Evolutionary conservation across 2,329 filamentous ascomycete genomes (phyloP), one percentile per base, ranked within the genome.

Genomic region (Blastomyces emzantsi): DNA sequence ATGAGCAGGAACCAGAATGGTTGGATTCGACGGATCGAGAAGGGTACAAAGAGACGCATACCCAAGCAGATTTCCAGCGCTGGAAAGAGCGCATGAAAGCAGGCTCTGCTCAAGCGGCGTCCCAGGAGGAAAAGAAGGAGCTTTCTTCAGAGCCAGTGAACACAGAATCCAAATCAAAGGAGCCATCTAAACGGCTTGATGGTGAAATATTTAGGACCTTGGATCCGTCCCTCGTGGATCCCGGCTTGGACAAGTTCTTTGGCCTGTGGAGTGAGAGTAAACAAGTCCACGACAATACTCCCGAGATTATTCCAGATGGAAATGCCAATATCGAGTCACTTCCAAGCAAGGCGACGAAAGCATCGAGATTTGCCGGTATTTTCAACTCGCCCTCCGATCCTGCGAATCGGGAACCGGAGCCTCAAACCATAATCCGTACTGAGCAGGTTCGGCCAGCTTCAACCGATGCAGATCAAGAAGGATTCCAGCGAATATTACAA

Each of bases 1-100:
- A 83, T 67, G 91, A 95, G 72, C 87, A 90, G 67, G 90, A 96
- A 60, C 92, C 93, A 5, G 92, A 96, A 75, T 96, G 92, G 93
- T 82, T 96, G 75, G 91, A 95, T 72, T 83, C 87, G 64, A 85
- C 86, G 19, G 82, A 81, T 55, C 77, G 82, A 28, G 87, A 88
- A 64, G 88, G 90, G 61, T 85, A 88, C 70, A 79, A 83, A 45
- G 85, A 88, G 70, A 84, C 82, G 5, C 89, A 90, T 70, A 96
- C 92, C 0, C 88, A 90, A 70, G 92, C 95, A 72, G 92, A 97
- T 68, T 95, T 97, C 75, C 88, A 95, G 77, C 90, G 90, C 69
- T 97, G 93, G 86, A 96, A 96, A 82, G 90, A 95, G 70, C 84
- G 83, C 67, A 95, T 95, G 91, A 93, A 90, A 75, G 87, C 86